Evolutionary conservation across 2,329 filamentous ascomycete genomes (phyloP), one percentile per base, ranked within the genome.

Genomic region (Cladosporium phlei): DNA sequence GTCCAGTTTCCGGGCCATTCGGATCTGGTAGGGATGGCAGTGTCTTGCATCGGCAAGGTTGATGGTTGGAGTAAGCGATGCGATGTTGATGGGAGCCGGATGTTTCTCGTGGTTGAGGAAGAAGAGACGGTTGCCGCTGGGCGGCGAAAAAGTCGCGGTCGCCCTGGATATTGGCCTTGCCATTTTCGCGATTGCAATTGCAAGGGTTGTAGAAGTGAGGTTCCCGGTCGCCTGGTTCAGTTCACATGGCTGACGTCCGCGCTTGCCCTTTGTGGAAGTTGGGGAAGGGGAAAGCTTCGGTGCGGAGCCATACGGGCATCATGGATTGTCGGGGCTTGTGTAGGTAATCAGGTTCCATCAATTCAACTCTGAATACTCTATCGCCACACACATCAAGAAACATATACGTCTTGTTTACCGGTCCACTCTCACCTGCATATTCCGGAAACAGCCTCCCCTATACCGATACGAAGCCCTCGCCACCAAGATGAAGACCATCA

Each of bases 401-500:
- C 28, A 11, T 14, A 30, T 30, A 30, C 28, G 28, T 30, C 11
- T 30, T 14, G 5, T 30, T 30, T 25, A 25, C 24, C 6, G 11
- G 6, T 11, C 24, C 11, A 11, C 11, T 25, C 24, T 25, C n/a
- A n/a, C n/a, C n/a, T 25, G 24, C 24, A 25, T n/a, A 11, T 33
- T 17, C 17, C 12, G 37, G 9, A 14, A n/a, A n/a, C n/a, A n/a
- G n/a, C n/a, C n/a, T n/a, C n/a, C n/a, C n/a, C n/a, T n/a, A n/a
- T n/a, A n/a, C n/a, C n/a, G n/a, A n/a, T n/a, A n/a, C n/a, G n/a
- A 14, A 30, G 17, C 35, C 30, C 30, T 35, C 42, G 12, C 47
- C 49, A 52, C 53, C 62, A 67, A 42, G 40, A 76, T 75, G 73
- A 66, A 60, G 51, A 69, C 71, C 39, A 63, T 65, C 51, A 72